phyloP scores from a whole-genome alignment of 345 rosid species.

The Orychophragmus violaceus region DNA sequence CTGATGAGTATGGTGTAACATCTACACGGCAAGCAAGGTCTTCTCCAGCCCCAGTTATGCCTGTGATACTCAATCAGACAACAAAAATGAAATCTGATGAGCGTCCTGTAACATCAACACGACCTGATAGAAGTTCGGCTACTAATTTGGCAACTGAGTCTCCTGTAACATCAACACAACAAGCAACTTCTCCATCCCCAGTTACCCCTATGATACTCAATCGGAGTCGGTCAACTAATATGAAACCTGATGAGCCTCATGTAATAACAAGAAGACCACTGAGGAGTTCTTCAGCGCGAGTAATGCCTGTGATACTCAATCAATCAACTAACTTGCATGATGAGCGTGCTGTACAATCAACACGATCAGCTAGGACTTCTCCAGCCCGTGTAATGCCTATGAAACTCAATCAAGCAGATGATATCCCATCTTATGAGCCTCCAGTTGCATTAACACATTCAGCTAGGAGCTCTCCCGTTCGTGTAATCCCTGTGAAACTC shows the following conservation, averaged over 20 bases:
- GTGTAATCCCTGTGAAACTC: slow-evolving; percentile 6
- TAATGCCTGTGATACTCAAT: slow-evolving; percentile 15
- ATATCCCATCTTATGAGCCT: slow-evolving; percentile 16
- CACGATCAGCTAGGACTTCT: slow-evolving; percentile 28
- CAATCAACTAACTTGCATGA: slow-evolving; percentile 19
- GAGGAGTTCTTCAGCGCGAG: slow-evolving; percentile 24
- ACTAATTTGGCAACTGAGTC: slow-evolving; percentile 19
- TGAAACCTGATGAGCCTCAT: slow-evolving; percentile 26
- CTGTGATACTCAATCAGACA: slow-evolving; percentile 20
- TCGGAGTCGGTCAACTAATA: slow-evolving; percentile 22
- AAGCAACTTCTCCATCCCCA: slow-evolving; percentile 2
- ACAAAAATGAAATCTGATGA: slow-evolving; percentile 10
- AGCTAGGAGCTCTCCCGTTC: slow-evolving; percentile 27
- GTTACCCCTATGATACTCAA: slow-evolving; percentile 4
- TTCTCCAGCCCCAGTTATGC: slow-evolving; percentile 8
- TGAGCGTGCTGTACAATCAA: slow-evolving; percentile 21
- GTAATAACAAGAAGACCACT: slow-evolving; percentile 17
- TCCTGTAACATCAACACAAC: slow-evolving; percentile 9
- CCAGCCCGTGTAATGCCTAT: slow-evolving; percentile 17
- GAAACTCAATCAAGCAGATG: slow-evolving; percentile 25
- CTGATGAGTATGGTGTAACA: slow-evolving; percentile 11
- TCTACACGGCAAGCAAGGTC: slow-evolving; percentile 14
- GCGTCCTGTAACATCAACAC: slow-evolving; percentile 13
- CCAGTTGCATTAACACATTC: slow-evolving; percentile 17
- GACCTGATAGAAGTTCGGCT: slow-evolving; percentile 7